These are phyloP conservation scores for Kwoniella bestiolae DNA, from an alignment of 768 basidiomycete genomes.

Conservation along the genomic window DNA sequence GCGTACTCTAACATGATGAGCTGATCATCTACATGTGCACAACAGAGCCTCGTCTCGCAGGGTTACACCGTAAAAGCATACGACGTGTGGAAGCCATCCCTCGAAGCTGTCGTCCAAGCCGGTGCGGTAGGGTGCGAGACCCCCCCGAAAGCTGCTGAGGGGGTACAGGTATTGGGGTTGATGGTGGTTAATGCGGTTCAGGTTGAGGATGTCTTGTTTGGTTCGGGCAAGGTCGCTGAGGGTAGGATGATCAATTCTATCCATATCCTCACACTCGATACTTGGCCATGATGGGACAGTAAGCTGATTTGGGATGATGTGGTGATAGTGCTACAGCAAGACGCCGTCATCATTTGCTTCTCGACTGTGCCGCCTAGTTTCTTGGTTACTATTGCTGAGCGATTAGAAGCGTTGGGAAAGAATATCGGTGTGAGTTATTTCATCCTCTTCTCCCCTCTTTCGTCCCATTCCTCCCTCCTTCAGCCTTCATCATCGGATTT, in stretches of 20 bases:
- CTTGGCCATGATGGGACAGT: too few species aligned
- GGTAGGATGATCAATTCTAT: slow-evolving; percentile 18
- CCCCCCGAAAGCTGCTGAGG: slow-evolving; percentile 37
- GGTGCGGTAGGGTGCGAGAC: slow-evolving; percentile 30
- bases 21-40: neutral
- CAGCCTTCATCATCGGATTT: too few species aligned
- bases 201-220: slow-evolving; percentile 48
- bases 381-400: slow-evolving; percentile 27
- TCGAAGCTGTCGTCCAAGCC: slow-evolving; percentile 42
- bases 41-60: slow-evolving; percentile 32
- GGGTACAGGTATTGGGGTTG: slow-evolving; percentile 45
- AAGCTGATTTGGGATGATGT: neutral
- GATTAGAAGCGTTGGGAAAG: slow-evolving; percentile 44
- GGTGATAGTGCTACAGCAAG: slow-evolving; percentile 33
- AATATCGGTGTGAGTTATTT: slow-evolving; percentile 44
- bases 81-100: slow-evolving; percentile 52
- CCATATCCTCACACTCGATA: neutral
- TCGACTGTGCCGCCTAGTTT: slow-evolving; percentile 51
- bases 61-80: slow-evolving; percentile 47
- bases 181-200: slow-evolving; percentile 52
- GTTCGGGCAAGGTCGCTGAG: slow-evolving; percentile 31
- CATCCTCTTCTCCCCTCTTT: slow-evolving; percentile 9
- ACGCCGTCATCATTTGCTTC: slow-evolving; percentile 47
- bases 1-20: neutral
- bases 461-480: slow-evolving; percentile 15